These are phyloP conservation scores for Penicillium palitans DNA, from an alignment of 2,329 filamentous ascomycete genomes.

Conservation along the genomic window DNA sequence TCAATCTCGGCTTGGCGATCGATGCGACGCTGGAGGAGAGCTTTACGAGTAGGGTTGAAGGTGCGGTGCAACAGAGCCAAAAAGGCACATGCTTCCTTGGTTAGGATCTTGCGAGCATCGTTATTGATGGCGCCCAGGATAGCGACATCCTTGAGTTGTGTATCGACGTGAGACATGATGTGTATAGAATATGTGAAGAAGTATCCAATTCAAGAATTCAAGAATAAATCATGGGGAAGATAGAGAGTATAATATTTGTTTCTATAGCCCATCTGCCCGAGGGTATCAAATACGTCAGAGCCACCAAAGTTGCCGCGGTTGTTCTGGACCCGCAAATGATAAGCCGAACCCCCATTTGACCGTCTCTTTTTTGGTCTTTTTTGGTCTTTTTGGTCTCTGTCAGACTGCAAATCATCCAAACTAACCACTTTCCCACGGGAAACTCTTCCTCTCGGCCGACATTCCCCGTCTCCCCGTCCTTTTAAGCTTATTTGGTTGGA, in stretches of 20 bases:
- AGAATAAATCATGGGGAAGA: no score
- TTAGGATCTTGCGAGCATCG: slow-evolving; percentile 85
- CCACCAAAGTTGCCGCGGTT: slow-evolving; percentile 22
- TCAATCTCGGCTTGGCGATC: slow-evolving; percentile 90
- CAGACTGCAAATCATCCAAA: background rate
- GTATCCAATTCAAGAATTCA: no score
- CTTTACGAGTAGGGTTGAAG: slow-evolving; percentile 87
- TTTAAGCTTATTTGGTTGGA: background rate
- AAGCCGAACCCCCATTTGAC: slow-evolving; percentile 7
- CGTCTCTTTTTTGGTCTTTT: background rate
- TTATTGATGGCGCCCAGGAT: slow-evolving; percentile 78
- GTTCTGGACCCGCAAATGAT: slow-evolving; percentile 15
- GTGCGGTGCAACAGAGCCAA: slow-evolving; percentile 91
- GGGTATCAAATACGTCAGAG: slow-evolving; percentile 26
- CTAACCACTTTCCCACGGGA: slow-evolving; percentile 24
- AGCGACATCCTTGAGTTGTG: slow-evolving; percentile 82
- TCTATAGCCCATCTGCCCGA: slow-evolving; percentile 26
- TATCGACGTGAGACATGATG: slow-evolving; percentile 67
- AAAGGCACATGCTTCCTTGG: slow-evolving; percentile 85
- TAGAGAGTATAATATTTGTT: background rate
- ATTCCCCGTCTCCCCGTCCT: slow-evolving; percentile 14
- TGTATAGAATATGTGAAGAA: background rate
- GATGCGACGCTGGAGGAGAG: slow-evolving; percentile 80
- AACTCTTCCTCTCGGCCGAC: slow-evolving; percentile 31
- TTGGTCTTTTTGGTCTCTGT: no score